Conservation (phyloP, 108 stramenopile genomes). For the Stephanodiscus triporus region DNA sequence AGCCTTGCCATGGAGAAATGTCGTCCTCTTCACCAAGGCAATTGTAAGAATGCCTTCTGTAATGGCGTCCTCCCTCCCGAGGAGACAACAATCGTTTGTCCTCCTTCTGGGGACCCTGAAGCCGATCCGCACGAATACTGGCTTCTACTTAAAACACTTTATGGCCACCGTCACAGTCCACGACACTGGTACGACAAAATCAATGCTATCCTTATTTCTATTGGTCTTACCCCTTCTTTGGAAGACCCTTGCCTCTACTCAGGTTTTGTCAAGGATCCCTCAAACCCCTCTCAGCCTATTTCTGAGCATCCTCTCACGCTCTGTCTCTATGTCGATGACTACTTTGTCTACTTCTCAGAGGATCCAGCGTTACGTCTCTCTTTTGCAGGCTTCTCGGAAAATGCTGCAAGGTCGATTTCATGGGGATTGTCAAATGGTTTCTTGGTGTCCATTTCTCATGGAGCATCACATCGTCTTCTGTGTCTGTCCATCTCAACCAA, state of each 20-base stretch:
- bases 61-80: too few species aligned
- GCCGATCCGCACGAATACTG: too few species aligned
- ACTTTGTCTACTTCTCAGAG: slow-evolving; percentile 28
- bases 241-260: slow-evolving; percentile 12
- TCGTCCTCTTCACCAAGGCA: slow-evolving; percentile 11
- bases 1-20: too few species aligned
- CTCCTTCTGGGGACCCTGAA: too few species aligned
- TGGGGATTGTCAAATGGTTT: slow-evolving; percentile 35
- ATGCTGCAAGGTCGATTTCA: slow-evolving; percentile 16
- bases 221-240: slow-evolving; percentile 14
- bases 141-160: too few species aligned
- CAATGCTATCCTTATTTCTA: slow-evolving; percentile 4
- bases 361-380: neutral
- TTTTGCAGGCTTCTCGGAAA: neutral
- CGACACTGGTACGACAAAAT: slow-evolving; percentile 32
- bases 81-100: too few species aligned
- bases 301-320: slow-evolving; percentile 4
- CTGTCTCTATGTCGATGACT: slow-evolving; percentile 32
- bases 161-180: slow-evolving; percentile 20
- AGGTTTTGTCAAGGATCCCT: neutral
- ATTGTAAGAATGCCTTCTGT: slow-evolving; percentile 37
- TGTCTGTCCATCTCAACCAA: slow-evolving; percentile 39
- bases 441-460: slow-evolving; percentile 31
- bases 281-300: neutral
- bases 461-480: neutral